These are phyloP conservation scores for Microdochium nivale DNA, from an alignment of 2,329 filamentous ascomycete species.

Conservation along the genomic window DNA sequence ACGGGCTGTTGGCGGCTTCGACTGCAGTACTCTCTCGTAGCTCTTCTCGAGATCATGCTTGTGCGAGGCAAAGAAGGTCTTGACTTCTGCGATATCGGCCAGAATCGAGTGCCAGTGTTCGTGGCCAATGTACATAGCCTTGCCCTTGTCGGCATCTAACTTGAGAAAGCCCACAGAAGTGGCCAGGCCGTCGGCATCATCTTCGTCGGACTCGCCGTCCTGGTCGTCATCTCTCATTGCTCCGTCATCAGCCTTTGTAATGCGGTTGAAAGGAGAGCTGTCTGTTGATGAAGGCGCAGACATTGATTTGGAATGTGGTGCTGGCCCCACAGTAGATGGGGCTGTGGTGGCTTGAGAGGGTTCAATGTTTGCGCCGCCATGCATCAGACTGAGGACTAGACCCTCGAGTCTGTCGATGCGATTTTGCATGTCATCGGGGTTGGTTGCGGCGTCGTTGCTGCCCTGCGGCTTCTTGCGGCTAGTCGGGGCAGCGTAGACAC, in stretches of 20 bases:
- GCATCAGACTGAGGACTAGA: conserved; percentile 88
- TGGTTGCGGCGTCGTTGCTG: conserved; percentile 40
- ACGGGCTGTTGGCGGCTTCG: conserved; percentile 49
- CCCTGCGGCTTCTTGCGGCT: conserved; percentile 66
- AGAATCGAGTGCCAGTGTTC: conserved; percentile 78
- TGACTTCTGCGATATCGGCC: conserved; percentile 82
- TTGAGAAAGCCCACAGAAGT: conserved; percentile 76
- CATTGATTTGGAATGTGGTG: conserved; percentile 13
- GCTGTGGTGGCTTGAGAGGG: conserved; percentile 24
- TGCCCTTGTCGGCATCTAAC: conserved; percentile 67
- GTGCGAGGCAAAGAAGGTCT: conserved; percentile 77
- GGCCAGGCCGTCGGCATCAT: conserved; percentile 59
- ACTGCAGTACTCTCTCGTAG: conserved; percentile 64
- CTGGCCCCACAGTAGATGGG: conserved; percentile 15
- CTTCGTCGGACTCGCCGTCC: conserved; percentile 45
- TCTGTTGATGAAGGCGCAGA: conserved; percentile 28
- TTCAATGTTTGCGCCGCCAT: conserved; percentile 58
- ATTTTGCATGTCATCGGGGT: conserved; percentile 95
- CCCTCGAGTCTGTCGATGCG: conserved; percentile 92
- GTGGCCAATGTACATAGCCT: conserved; percentile 73
- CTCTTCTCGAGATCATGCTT: conserved; percentile 85
- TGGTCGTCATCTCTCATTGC: conserved; percentile 40
- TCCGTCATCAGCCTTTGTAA: conserved; percentile 49
- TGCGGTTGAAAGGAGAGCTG: conserved; percentile 34
- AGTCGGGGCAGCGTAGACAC: conserved; percentile 70